Conservation (phyloP, 495 filamentous ascomycete species). For the Annulohypoxylon maeteangense region DNA sequence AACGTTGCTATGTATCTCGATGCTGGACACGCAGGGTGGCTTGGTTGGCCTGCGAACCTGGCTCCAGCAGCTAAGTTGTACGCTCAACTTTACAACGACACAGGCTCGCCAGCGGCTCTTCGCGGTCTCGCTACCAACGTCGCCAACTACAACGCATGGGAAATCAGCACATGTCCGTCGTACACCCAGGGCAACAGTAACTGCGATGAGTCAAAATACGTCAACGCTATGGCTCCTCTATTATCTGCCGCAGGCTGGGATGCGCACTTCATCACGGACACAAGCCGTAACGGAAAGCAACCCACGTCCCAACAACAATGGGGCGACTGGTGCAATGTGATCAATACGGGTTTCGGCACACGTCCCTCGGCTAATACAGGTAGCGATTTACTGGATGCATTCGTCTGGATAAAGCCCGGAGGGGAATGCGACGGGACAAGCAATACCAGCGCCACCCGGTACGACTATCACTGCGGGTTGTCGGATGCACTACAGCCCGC, state of each 20-base stretch:
- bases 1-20: conserved; percentile 80
- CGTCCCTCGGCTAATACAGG: conserved; percentile 70
- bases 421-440: conserved; percentile 79
- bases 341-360: conserved; percentile 72
- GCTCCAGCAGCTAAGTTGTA: conserved; percentile 67
- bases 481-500: conserved; percentile 62
- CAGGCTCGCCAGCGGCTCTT: conserved; percentile 65
- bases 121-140: conserved; percentile 81
- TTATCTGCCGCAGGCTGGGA: conserved; percentile 68
- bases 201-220: conserved; percentile 73
- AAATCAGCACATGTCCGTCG: conserved; percentile 63
- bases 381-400: conserved; percentile 70
- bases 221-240: conserved; percentile 70
- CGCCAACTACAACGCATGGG: conserved; percentile 78
- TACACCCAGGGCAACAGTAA: conserved; percentile 58
- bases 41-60: conserved; percentile 81
- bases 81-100: conserved; percentile 67
- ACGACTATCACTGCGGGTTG: conserved; percentile 71
- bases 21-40: conserved; percentile 77
- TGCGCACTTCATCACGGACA: conserved; percentile 70
- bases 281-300: conserved; percentile 52
- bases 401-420: conserved; percentile 84
- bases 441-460: conserved; percentile 62
- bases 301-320: conserved; percentile 70
- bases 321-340: conserved; percentile 85